These are phyloP conservation scores for Phaeosphaeria sp. DNA, from an alignment of 2,329 filamentous ascomycete genomes.

Conservation along the genomic window DNA sequence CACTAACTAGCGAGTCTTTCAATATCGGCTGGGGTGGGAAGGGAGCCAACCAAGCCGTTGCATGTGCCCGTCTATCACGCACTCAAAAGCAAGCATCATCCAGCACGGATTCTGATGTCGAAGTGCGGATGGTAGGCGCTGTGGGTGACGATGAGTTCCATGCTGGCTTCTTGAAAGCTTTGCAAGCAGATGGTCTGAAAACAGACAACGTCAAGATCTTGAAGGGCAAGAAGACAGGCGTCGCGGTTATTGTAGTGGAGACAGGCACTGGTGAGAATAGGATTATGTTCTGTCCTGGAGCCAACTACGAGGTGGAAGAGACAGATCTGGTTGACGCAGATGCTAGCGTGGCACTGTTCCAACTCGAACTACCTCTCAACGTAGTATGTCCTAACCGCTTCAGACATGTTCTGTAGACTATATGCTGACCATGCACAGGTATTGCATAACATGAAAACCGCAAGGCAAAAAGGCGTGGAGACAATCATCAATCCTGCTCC, in stretches of 20 bases:
- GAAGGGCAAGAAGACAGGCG: constrained; percentile 54
- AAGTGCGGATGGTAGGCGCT: constrained; percentile 58
- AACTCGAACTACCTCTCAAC: constrained; percentile 55
- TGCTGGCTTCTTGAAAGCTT: constrained; percentile 47
- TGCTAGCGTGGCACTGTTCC: constrained; percentile 53
- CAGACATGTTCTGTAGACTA: background rate
- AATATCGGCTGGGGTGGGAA: constrained; percentile 87
- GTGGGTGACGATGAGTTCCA: constrained; percentile 57
- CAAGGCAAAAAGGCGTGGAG: constrained; percentile 42
- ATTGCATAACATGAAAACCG: constrained; percentile 45
- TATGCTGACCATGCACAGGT: constrained; percentile 26
- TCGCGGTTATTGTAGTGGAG: constrained; percentile 58
- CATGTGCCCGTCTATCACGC: constrained; percentile 81
- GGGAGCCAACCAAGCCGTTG: constrained; percentile 93
- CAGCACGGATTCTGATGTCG: constrained; percentile 39
- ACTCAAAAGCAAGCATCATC: constrained; percentile 41
- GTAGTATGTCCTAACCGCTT: constrained; percentile 34
- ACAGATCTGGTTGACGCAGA: constrained; percentile 49
- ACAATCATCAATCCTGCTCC: constrained; percentile 85
- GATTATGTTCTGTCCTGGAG: constrained; percentile 57
- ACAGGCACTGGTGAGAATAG: constrained; percentile 56
- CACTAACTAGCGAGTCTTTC: constrained; percentile 79
- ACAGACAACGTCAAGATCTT: constrained; percentile 48
- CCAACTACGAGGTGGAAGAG: constrained; percentile 51
- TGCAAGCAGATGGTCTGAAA: constrained; percentile 55